These are phyloP conservation scores for Melampsora larici-populina DNA, from an alignment of 1,284 basidiomycete species.

Conservation along the genomic window DNA sequence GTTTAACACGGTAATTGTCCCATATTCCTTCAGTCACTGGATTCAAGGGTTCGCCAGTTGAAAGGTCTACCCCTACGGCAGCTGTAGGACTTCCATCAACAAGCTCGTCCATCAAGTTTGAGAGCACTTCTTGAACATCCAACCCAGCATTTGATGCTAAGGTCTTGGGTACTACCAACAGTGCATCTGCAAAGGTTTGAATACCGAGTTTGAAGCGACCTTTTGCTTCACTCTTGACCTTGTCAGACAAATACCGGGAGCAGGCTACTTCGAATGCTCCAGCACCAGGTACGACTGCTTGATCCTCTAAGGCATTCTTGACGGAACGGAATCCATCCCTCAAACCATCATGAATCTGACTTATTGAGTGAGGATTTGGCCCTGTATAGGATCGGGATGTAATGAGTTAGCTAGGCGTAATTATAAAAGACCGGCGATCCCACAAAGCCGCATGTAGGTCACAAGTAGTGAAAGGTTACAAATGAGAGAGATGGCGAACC, in stretches of 20 bases:
- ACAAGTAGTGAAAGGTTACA: background rate
- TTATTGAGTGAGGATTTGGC: conserved; percentile 94
- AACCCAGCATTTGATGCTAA: conserved; percentile 94
- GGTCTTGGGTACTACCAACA: conserved; percentile 94
- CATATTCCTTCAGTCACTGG: conserved; percentile 92
- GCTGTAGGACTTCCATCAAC: conserved; percentile 71
- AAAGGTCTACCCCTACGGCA: conserved; percentile 81
- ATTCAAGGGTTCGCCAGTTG: conserved; percentile 94
- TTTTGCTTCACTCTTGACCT: conserved; percentile 80
- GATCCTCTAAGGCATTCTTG: conserved; percentile 95
- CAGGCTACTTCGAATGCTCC: conserved; percentile 98
- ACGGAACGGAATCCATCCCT: conserved; percentile 93
- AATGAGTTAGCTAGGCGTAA: background rate
- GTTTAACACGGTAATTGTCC: conserved; percentile 98
- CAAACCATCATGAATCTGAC: conserved; percentile 94
- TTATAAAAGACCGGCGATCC: background rate
- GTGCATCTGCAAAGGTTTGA: conserved; percentile 91
- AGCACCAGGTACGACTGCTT: conserved; percentile 81
- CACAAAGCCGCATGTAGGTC: background rate
- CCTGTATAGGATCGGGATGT: conserved; percentile 48
- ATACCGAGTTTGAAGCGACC: conserved; percentile 97
- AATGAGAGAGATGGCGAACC: conserved; percentile 57
- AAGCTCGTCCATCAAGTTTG: conserved; percentile 73
- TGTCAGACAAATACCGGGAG: conserved; percentile 68
- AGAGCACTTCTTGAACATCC: conserved; percentile 93